These are phyloP conservation scores for Phylloporus sp. DNA, from an alignment of 768 basidiomycete species.

Conservation along the genomic window DNA sequence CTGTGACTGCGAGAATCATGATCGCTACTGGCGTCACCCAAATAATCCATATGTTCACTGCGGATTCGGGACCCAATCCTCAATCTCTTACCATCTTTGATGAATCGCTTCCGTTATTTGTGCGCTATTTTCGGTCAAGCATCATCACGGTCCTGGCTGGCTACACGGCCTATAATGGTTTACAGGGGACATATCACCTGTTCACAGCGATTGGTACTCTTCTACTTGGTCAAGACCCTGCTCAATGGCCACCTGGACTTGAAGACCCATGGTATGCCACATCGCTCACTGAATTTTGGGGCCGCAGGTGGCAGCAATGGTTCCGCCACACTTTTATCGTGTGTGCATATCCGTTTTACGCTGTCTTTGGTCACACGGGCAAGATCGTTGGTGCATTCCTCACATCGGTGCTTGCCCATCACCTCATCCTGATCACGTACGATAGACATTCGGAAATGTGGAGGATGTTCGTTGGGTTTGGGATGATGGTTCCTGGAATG, in stretches of 20 bases:
- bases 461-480: neutral
- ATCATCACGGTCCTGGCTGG: neutral
- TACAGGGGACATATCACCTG: neutral
- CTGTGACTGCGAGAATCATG: conserved; percentile 8
- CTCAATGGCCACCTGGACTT: neutral
- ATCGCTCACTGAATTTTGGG: neutral
- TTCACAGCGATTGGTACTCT: neutral
- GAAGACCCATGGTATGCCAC: neutral
- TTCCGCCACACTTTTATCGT: neutral
- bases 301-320: neutral
- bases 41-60: neutral
- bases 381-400: neutral
- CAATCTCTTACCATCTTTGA: neutral
- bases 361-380: neutral
- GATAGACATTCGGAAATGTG: neutral
- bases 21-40: conserved; percentile 1
- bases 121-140: neutral
- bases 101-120: neutral
- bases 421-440: neutral
- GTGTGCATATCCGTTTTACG: neutral
- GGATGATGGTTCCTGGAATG: neutral
- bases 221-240: neutral
- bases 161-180: neutral
- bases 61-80: neutral
- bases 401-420: neutral